A percentile compares a stretch with the other conserved stretches of the same genome.
Evolutionary conservation across 1,284 basidiomycete species (phyloP).

Genomic region (Moniliophthora roreri): DNA sequence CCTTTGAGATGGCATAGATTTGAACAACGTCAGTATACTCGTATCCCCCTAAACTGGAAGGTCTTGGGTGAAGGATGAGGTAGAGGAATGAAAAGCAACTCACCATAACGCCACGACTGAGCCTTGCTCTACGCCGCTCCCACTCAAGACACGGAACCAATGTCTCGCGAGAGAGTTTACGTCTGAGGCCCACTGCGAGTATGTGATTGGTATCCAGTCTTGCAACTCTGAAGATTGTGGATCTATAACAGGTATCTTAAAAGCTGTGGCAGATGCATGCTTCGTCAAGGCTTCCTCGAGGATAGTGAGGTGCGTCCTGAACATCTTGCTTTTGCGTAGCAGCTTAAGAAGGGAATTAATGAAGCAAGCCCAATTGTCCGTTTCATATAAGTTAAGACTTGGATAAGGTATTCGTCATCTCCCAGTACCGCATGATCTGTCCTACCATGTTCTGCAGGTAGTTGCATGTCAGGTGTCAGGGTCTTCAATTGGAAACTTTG

Average conservation of each 20-base stretch:
- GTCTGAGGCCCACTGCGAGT: conserved; percentile 50
- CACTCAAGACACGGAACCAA: conserved; percentile 43
- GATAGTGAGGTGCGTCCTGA: conserved; percentile 16
- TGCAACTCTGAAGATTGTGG: background rate
- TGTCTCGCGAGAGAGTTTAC: conserved; percentile 55
- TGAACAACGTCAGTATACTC: conserved; percentile 60
- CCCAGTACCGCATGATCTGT: too few species aligned
- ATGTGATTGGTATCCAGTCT: conserved; percentile 49
- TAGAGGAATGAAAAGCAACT: conserved; percentile 18
- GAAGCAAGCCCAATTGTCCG: too few species aligned
- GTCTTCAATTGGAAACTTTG: too few species aligned
- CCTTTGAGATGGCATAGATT: conserved; percentile 61
- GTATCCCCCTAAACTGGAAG: conserved; percentile 55
- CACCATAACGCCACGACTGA: conserved; percentile 67
- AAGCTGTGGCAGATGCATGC: conserved; percentile 3
- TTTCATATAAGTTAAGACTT: too few species aligned
- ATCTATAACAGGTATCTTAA: conserved; percentile 4
- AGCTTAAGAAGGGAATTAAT: too few species aligned
- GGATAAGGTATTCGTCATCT: too few species aligned
- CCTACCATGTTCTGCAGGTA: too few species aligned
- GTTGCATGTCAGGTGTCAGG: too few species aligned
- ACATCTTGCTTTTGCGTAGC: too few species aligned
- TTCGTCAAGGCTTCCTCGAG: conserved; percentile 12
- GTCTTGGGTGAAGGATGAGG: background rate
- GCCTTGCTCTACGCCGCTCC: conserved; percentile 38